Conservation (phyloP, 129 eudicot species). For the Sambucus nigra region DNA sequence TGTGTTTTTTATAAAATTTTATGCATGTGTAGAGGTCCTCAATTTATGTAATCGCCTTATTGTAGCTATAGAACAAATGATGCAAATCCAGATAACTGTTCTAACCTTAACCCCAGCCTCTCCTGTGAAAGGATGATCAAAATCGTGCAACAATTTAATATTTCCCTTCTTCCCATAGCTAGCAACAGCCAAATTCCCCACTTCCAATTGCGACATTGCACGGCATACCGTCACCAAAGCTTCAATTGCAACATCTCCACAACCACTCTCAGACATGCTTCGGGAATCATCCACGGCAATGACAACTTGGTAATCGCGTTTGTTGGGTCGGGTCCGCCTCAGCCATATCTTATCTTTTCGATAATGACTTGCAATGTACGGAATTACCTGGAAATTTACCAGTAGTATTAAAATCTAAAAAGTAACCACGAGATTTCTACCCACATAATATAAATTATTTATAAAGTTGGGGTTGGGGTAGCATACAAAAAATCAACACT, state of each 20-base stretch:
- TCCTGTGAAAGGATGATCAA: conserved; percentile 74
- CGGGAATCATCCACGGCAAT: conserved; percentile 97
- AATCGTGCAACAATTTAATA: conserved; percentile 67
- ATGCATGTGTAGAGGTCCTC: not conserved
- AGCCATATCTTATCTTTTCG: conserved; percentile 96
- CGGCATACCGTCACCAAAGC: conserved; percentile 96
- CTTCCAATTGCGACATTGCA: conserved; percentile 95
- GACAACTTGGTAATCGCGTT: conserved; percentile 90
- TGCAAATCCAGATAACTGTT: not conserved
- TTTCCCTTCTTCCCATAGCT: conserved; percentile 89
- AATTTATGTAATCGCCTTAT: not conserved
- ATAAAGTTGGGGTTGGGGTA: too few species aligned
- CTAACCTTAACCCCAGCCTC: conserved; percentile 88
- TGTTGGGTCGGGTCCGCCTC: conserved; percentile 81
- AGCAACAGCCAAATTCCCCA: conserved; percentile 83
- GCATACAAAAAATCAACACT: too few species aligned
- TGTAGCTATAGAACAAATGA: not conserved
- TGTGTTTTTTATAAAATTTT: not conserved
- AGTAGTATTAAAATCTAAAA: conserved; percentile 3
- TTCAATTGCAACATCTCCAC: conserved; percentile 82
- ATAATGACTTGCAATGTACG: conserved; percentile 83
- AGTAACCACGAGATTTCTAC: not conserved
- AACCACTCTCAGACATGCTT: conserved; percentile 82
- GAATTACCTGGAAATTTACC: conserved; percentile 54
- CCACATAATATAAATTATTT: not conserved